A percentile compares a stretch with the other conserved stretches of the same genome.
These are phyloP conservation scores for Cutaneotrichosporon sp. DNA, from an alignment of 1,284 basidiomycete species.

Conservation along the genomic window DNA sequence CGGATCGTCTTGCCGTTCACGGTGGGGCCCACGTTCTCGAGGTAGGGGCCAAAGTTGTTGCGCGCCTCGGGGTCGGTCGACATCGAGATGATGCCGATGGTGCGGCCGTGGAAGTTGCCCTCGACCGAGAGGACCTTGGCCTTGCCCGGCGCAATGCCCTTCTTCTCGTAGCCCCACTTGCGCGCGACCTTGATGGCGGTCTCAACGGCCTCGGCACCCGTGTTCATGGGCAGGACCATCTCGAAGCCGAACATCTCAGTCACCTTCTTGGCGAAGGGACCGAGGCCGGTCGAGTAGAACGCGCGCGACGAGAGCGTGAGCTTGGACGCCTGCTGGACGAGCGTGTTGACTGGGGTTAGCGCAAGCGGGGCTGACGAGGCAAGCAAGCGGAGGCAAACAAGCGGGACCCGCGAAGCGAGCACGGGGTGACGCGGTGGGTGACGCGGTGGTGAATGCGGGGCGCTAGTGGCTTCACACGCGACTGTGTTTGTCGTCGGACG, in stretches of 20 bases:
- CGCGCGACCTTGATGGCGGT: slow-evolving; percentile 75
- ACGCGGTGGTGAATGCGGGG: too few species aligned
- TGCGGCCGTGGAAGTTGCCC: slow-evolving; percentile 96
- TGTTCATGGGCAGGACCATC: slow-evolving; percentile 99
- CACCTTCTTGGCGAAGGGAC: slow-evolving; percentile 81
- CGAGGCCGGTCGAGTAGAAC: slow-evolving; percentile 93
- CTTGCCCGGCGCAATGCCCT: slow-evolving; percentile 77
- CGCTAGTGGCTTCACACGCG: too few species aligned
- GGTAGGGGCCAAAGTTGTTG: slow-evolving; percentile 85
- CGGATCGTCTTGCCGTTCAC: slow-evolving; percentile 64
- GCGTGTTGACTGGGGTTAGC: slow-evolving; percentile 67
- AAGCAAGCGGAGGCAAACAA: too few species aligned
- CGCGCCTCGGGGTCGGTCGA: slow-evolving; percentile 92
- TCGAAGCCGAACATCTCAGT: slow-evolving; percentile 85
- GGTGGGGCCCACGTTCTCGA: slow-evolving; percentile 77
- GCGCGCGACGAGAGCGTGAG: slow-evolving; percentile 93
- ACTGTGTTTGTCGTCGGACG: too few species aligned
- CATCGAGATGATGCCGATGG: slow-evolving; percentile 88
- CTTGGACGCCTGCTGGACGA: slow-evolving; percentile 82
- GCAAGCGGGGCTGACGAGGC: too few species aligned
- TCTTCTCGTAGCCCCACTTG: slow-evolving; percentile 89
- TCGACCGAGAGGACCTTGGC: slow-evolving; percentile 85
- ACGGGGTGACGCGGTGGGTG: too few species aligned
- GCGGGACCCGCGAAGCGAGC: too few species aligned
- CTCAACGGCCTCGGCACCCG: slow-evolving; percentile 97